Conservation (phyloP, 768 basidiomycete genomes). For the Pleurotus tuber-regium region DNA sequence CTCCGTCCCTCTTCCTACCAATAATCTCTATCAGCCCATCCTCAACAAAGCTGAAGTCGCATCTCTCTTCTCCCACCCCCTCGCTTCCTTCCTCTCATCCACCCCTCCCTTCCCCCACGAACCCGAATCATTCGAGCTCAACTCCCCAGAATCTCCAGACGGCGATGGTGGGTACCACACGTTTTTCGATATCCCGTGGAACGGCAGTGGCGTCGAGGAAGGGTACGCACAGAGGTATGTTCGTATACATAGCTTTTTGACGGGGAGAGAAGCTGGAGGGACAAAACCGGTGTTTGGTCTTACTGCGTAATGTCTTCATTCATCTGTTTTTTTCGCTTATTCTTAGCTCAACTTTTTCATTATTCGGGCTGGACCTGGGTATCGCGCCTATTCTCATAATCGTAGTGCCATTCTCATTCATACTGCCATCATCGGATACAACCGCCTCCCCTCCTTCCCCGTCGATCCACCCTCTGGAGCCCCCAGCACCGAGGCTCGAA, state of each 20-base stretch:
- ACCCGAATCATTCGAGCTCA: conserved; percentile 49
- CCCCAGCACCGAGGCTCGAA: conserved; percentile 33
- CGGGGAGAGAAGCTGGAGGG: conserved; percentile 80
- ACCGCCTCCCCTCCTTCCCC: conserved; percentile 42
- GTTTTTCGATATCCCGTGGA: conserved; percentile 49
- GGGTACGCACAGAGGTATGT: conserved; percentile 18
- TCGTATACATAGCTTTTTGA: conserved; percentile 78
- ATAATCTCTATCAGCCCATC: conserved; percentile 57
- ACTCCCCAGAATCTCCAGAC: conserved; percentile 12
- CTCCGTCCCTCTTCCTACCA: not conserved
- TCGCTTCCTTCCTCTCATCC: conserved; percentile 66
- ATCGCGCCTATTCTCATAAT: too few relatives aligned
- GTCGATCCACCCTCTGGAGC: conserved; percentile 29
- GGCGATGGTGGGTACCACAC: conserved; percentile 51
- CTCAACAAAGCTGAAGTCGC: conserved; percentile 78
- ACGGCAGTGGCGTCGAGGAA: conserved; percentile 31
- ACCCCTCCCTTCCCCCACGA: conserved; percentile 56
- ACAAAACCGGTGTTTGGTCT: conserved; percentile 88
- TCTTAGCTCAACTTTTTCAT: not conserved
- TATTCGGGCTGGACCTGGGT: conserved; percentile 35
- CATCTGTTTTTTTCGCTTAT: not conserved
- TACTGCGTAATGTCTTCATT: conserved; percentile 65
- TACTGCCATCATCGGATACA: conserved; percentile 43
- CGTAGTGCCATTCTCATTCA: conserved; percentile 47
- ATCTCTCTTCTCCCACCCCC: conserved; percentile 83